A percentile compares a stretch with the other conserved stretches of the same genome.
phyloP scores from a whole-genome alignment of 352 stramenopile species.

The Aphanomyces astaci region DNA sequence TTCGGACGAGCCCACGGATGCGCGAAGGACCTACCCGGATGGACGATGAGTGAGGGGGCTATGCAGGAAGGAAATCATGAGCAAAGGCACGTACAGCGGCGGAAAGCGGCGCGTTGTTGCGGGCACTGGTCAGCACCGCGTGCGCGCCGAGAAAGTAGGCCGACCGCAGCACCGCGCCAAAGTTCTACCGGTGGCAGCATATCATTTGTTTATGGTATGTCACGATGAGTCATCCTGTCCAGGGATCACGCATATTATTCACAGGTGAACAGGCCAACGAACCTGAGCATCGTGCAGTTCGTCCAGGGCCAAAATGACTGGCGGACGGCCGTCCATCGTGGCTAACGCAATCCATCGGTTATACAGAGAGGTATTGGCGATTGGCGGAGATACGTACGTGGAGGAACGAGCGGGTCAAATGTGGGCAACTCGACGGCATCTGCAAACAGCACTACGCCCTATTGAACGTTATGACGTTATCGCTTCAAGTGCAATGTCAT shows the following conservation, averaged over 20 bases:
- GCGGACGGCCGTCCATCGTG: constrained; percentile 30
- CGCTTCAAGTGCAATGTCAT: too few relatives aligned
- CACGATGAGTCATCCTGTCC: too few relatives aligned
- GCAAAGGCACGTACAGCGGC: constrained; percentile 49
- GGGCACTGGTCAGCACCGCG: constrained; percentile 56
- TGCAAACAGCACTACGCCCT: constrained; percentile 69
- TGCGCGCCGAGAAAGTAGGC: constrained; percentile 68
- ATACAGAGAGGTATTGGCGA: background rate
- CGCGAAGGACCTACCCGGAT: constrained; percentile 59
- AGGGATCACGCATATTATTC: too few relatives aligned
- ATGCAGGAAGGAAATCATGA: too few relatives aligned
- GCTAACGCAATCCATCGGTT: background rate
- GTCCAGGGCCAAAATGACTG: constrained; percentile 64
- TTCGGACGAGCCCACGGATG: constrained; percentile 64
- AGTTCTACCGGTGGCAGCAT: too few relatives aligned
- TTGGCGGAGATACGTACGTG: constrained; percentile 29
- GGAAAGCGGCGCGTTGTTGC: constrained; percentile 63
- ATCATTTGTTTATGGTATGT: too few relatives aligned
- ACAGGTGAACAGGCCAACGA: too few relatives aligned
- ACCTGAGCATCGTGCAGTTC: constrained; percentile 75
- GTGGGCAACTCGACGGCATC: constrained; percentile 47
- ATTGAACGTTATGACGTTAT: too few relatives aligned
- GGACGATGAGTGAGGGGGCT: too few relatives aligned
- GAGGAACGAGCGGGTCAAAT: constrained; percentile 41
- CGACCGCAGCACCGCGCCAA: constrained; percentile 68